Evolutionary conservation across 257 asterid species (phyloP), one percentile per base, ranked within the genome.

Genomic region (Penstemon barbatus): DNA sequence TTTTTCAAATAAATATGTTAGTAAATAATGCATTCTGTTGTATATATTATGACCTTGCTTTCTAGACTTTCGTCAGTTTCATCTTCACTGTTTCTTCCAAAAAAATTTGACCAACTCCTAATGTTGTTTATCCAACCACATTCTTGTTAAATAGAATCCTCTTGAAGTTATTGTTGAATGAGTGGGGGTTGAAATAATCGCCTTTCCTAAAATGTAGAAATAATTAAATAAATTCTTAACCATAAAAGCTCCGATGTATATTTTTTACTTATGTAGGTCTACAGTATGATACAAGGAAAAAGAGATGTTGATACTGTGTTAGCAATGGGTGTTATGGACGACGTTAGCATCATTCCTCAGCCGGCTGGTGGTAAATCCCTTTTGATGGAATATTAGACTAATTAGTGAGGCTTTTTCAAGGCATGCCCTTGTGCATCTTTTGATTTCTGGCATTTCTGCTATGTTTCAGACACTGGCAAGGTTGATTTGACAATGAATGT

Each of bases 251-350:
- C 41, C 56, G 10, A 40, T 60, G 38, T 70, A 52, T 69, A n/a
- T n/a, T 69, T 11, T 65, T 61, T 33, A 60, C 37, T 61, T 55
- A 50, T 76, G 67, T 46, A 93, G 99, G 99, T 94, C 48, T 94
- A 94, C 84, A 94, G 97, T 81, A 89, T 91, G 96, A 87, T 94
- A 77, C 99, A 94, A 78, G 99, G 97, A 66, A 94, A 91, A 87
- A 78, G 97, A 81, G 99, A 94, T 76, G 96, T 84, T 42, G 97
- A 94, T 68, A 94, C 97, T 51, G 83, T 94, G 74, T 68, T 94
- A 73, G 91, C 97, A 46, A 91, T 94, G 96, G 99, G 99, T 73
- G 81, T 90, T 67, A 89, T 91, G 96, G 97, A 90, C 63, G 99
- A 91, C 54, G 96, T 89, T 69, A 94, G 95, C 83, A 89, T 94